Evolutionary conservation across 768 basidiomycete genomes (phyloP).

Genomic region (Macrolepiota dolichaula): DNA sequence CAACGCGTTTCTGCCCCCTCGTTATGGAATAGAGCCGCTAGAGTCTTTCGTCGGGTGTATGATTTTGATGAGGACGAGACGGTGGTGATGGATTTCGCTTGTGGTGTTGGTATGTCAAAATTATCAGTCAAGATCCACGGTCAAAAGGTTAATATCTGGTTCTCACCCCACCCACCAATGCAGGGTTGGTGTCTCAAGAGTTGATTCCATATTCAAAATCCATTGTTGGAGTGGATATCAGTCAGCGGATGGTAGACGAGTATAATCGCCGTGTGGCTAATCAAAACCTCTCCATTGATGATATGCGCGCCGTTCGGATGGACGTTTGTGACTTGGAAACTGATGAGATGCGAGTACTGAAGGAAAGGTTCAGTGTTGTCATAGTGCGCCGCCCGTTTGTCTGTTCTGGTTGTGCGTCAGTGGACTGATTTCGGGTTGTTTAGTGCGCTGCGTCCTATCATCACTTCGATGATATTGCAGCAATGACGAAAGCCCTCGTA

Average conservation of each 20-base stretch:
- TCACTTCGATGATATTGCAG: conserved; percentile 49
- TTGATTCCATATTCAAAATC: conserved; percentile 58
- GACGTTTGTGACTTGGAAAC: conserved; percentile 33
- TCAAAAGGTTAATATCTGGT: neutral
- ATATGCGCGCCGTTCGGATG: conserved; percentile 61
- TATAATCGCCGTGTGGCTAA: conserved; percentile 57
- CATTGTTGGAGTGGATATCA: conserved; percentile 76
- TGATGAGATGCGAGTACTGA: conserved; percentile 43
- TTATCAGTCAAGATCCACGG: conserved; percentile 42
- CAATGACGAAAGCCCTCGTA: conserved; percentile 44
- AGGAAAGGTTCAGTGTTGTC: conserved; percentile 62
- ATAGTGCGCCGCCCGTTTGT: conserved; percentile 43
- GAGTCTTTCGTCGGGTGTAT: conserved; percentile 36
- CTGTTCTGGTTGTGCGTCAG: neutral
- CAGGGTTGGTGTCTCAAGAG: conserved; percentile 62
- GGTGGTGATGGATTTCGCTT: conserved; percentile 69
- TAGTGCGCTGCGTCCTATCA: conserved; percentile 68
- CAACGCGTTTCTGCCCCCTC: neutral
- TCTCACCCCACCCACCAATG: neutral
- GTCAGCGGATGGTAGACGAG: conserved; percentile 61
- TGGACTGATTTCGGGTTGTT: neutral
- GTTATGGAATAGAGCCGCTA: conserved; percentile 25
- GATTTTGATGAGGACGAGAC: conserved; percentile 55
- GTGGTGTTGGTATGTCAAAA: conserved; percentile 53
- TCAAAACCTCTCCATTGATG: conserved; percentile 60